Conservation (phyloP, 2,329 filamentous ascomycete genomes). For the Ramichloridium luteum region DNA sequence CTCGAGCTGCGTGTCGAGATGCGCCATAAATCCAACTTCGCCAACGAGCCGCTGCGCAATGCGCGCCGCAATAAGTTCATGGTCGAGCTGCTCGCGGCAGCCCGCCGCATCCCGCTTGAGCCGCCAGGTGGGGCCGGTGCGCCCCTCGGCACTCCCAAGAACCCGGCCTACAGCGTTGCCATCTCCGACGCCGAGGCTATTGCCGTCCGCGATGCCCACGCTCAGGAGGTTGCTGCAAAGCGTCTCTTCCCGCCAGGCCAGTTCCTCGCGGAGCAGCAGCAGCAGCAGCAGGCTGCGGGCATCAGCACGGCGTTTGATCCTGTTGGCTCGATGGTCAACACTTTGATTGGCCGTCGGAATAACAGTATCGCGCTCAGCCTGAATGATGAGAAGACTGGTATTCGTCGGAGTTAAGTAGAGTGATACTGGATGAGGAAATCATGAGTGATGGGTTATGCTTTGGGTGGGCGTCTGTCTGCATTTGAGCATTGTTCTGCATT, state of each 20-base stretch:
- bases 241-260: conserved; percentile 38
- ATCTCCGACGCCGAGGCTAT: conserved; percentile 10
- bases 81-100: conserved; percentile 70
- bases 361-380: too few relatives aligned
- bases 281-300: too few relatives aligned
- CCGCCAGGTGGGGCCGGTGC: conserved; percentile 52
- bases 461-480: too few relatives aligned
- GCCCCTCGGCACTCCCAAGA: conserved; percentile 43
- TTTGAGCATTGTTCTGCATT: too few relatives aligned
- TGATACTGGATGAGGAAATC: too few relatives aligned
- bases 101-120: conserved; percentile 75
- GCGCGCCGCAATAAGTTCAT: conserved; percentile 85
- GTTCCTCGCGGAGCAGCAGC: too few relatives aligned
- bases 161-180: conserved; percentile 55
- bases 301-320: not conserved
- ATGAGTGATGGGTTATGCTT: too few relatives aligned
- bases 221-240: conserved; percentile 33
- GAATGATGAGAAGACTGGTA: too few relatives aligned
- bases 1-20: conserved; percentile 25
- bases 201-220: conserved; percentile 5
- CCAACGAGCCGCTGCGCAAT: conserved; percentile 62
- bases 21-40: conserved; percentile 33
- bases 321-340: not conserved
- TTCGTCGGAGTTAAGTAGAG: too few relatives aligned
- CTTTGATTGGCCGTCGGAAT: not conserved